Base-by-base conservation (phyloP, 805 yeast genomes). In the Saccharomycopsis guyanensis region DNA sequence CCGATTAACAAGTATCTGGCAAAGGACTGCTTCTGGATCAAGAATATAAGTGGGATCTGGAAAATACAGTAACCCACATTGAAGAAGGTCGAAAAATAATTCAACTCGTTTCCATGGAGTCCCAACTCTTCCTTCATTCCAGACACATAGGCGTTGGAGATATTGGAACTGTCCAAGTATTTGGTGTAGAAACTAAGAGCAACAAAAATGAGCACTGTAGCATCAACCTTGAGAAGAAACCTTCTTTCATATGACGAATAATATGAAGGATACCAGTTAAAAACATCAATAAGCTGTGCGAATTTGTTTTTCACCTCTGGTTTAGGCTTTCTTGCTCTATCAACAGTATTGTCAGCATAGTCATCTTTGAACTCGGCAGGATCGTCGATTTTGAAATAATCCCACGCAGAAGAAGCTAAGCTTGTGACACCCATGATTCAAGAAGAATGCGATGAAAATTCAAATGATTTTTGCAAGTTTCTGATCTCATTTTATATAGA, bases 121-220 rank as follows among this genome's bases (percentile, higher is more conserved):
- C 12, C 25, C 29, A 67, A 57, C 27, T 59, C 66, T 38, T 65
- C 65, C 42, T 59, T 51, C 57, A 71, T 56, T 0, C 73, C 71
- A 36, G 67, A 61, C 38, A 67, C 69, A 51, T 67, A 71, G 8
- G 73, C 75, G 44, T 69, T 70, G 42, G 63, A 60, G 40, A 69
- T 55, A 51, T 67, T 68, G 25, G 70, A 61, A 44, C 62, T 68
- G 53, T 69, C 71, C 39, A 67, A 56, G 19, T 27, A 19, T 31
- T 57, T 57, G 46, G 56, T 56, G 53, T 55, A 57, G 43, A 27
- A 47, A 18, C 47, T 27, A 19, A 44, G 36, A 20, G 35, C 23
- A 12, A 35, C 43, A 10, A 16, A 43, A n/a, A 25, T 4, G 8
- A 47, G 25, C 12, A 47, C 22, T 20, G 38, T 41, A 27, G 42